Base-by-base conservation (phyloP, 306 rosid species). In the Lupinus albus region DNA sequence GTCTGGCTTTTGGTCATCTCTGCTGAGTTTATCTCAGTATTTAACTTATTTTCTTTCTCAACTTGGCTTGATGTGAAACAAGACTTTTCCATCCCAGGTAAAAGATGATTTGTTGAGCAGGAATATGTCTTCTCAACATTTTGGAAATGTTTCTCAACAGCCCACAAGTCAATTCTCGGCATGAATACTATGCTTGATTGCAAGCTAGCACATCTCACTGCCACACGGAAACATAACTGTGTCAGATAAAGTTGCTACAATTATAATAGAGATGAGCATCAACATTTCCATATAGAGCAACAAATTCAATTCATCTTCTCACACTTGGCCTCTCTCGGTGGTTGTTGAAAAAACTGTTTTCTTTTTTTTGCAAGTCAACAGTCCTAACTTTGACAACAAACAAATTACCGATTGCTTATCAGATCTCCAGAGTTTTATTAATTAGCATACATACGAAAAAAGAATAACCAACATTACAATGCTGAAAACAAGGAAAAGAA, bases 141-240 rank as follows among this genome's bases (percentile, higher is more conserved):
- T 80, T 74, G 83, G 67, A 54, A 71, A 73, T 66, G 79, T 58
- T 71, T 72, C 72, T 79, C 88, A 67, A 89, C 74, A 66, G 95
- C 95, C 98, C 98, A 92, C 68, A 92, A 82, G 63, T 92, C 98
- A 72, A 92, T 84, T 86, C 96, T 82, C 45, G 99, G 99, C 99
- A 93, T 82, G 83, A 84, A 93, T 68, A 89, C 75, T 18, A 90
- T 28, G 44, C 85, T 86, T 3, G 89, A 81, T 41, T 84, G 79
- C 65, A 75, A 52, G 50, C 85, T 80, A 64, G 90, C 81, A 82
- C 97, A 90, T 86, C 82, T 88, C 91, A 68, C 97, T 89, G 93
- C 87, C 61, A 85, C 32, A 57, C 14, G 70, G 69, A 83, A 59
- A 58, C 30, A 48, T 61, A 67, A 62, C 8, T 57, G 49, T 60